Percentiles rank a stretch among this genome's conserved stretches.
Conservation (phyloP, 23 red algal species). For the Gracilaria domingensis region DNA sequence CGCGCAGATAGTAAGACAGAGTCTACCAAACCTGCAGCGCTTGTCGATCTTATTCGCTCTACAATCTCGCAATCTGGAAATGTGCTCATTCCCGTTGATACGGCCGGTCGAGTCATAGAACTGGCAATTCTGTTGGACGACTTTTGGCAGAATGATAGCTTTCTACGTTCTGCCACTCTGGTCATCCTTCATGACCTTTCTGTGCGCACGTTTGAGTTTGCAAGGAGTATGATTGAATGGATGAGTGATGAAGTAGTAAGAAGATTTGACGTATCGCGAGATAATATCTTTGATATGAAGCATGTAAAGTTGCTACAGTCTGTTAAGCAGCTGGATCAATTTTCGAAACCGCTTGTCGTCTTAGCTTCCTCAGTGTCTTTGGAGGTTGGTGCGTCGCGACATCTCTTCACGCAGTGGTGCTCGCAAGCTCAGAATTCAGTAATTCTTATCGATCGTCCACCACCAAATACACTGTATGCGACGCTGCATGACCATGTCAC, state of each 20-base stretch:
- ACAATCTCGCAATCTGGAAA: slow-evolving; percentile 57
- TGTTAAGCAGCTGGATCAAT: slow-evolving; percentile 66
- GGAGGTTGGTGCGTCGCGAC: slow-evolving; percentile 83
- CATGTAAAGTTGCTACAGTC: slow-evolving; percentile 85
- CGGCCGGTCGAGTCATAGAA: slow-evolving; percentile 93
- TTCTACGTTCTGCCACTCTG: slow-evolving; percentile 50
- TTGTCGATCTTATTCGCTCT: slow-evolving; percentile 36
- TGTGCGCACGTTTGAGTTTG: slow-evolving; percentile 94
- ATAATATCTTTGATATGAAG: slow-evolving; percentile 92
- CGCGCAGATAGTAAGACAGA: slow-evolving; percentile 53
- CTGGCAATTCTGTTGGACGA: slow-evolving; percentile 87
- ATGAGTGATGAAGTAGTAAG: slow-evolving; percentile 91
- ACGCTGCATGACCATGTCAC: slow-evolving; percentile 31
- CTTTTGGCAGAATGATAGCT: slow-evolving; percentile 64
- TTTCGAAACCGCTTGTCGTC: slow-evolving; percentile 89
- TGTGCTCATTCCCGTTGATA: slow-evolving; percentile 96
- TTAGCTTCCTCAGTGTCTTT: slow-evolving; percentile 83
- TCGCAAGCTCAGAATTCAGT: slow-evolving; percentile 62
- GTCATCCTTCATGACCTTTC: slow-evolving; percentile 88
- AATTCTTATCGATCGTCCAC: slow-evolving; percentile 79
- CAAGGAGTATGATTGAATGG: slow-evolving; percentile 98
- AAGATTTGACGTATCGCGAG: slow-evolving; percentile 85
- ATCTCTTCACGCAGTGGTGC: slow-evolving; percentile 71
- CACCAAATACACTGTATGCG: slow-evolving; percentile 78
- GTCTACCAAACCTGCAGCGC: slow-evolving; percentile 8